Evolutionary conservation across 2,329 filamentous ascomycete species (phyloP), one percentile per base, ranked within the genome.

Genomic region (Phyllosticta citrichinensis): DNA sequence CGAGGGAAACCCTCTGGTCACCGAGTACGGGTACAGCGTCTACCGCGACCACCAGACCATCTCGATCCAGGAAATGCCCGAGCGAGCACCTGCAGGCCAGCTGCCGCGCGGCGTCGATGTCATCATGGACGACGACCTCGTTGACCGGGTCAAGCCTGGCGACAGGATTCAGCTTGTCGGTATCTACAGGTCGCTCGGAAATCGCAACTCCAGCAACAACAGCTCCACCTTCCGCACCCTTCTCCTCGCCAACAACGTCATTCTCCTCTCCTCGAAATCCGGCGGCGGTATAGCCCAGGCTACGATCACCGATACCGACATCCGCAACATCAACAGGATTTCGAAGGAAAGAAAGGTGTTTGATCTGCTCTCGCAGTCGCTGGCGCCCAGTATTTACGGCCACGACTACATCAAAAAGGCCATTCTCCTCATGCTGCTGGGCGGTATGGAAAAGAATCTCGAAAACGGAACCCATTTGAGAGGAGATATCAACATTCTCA

Each of bases 1-100:
- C 52, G 86, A 96, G 10, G 91, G 92, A 64, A 96, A 97, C 70
- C 88, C 93, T 2, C 81, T 99, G 20, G 84, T 91, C 62, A 99
- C 94, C 3, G 94, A 99, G 72, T 99, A 97, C 73, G 94, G 94
- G 24, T 93, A 95, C 77, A 95, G 88, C 73, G 94, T 88, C 57
- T 99, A 97, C 76, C 84, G 93, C 70, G 94, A 99, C 73, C 94
- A 99, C 72, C 94, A 99, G 74, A 96, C 90, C 17, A 91, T 99
- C 63, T 97, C 93, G 0, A 97, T 99, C 66, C 94, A 99, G 76
- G 94, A 99, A 78, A 99, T 99, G 94, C 94, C 94, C 0, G 94
- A 99, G 75, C 83, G 93, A 67, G 94, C 94, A 2, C 94, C 94
- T 59, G 93, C 94, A 62, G 94, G 94, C 58, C 94, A 97, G 79